These are phyloP conservation scores for Magnolia officinalis DNA, from an alignment of 164 flowering plant species.

Conservation along the genomic window DNA sequence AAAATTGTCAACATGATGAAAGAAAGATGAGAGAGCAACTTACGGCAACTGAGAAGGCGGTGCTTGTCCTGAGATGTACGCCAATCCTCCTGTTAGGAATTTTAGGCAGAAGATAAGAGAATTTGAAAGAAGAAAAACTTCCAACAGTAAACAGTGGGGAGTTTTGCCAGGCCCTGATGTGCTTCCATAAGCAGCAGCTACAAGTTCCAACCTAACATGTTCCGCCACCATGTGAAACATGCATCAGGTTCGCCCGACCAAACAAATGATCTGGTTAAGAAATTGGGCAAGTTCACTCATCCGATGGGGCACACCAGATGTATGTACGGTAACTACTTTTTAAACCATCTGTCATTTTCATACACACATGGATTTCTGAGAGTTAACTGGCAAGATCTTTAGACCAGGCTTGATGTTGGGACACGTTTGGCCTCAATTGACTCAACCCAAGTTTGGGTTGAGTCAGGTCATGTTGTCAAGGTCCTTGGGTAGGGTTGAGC, in stretches of 20 bases:
- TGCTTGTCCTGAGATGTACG: slow-evolving; percentile 50
- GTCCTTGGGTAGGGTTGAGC: too few species aligned
- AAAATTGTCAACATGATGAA: background rate
- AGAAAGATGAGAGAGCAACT: slow-evolving; percentile 25
- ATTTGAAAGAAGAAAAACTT: background rate
- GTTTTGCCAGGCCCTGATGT: background rate
- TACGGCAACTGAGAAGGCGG: slow-evolving; percentile 59
- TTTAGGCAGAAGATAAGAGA: slow-evolving; percentile 9
- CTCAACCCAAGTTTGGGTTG: too few species aligned
- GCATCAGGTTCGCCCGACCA: background rate
- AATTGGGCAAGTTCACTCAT: too few species aligned
- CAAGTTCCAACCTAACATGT: background rate
- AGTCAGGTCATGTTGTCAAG: too few species aligned
- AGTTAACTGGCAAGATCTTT: too few species aligned
- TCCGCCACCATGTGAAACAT: background rate
- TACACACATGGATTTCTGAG: too few species aligned
- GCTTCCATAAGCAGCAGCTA: background rate
- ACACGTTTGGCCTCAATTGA: too few species aligned
- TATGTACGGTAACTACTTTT: too few species aligned
- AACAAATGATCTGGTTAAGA: too few species aligned
- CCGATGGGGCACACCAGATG: too few species aligned
- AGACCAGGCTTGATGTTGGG: too few species aligned
- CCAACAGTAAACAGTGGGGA: background rate
- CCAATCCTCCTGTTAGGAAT: slow-evolving; percentile 47
- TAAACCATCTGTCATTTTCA: too few species aligned